phyloP scores from a whole-genome alignment of 805 yeast genomes.

The Kuraishia hungarica region DNA sequence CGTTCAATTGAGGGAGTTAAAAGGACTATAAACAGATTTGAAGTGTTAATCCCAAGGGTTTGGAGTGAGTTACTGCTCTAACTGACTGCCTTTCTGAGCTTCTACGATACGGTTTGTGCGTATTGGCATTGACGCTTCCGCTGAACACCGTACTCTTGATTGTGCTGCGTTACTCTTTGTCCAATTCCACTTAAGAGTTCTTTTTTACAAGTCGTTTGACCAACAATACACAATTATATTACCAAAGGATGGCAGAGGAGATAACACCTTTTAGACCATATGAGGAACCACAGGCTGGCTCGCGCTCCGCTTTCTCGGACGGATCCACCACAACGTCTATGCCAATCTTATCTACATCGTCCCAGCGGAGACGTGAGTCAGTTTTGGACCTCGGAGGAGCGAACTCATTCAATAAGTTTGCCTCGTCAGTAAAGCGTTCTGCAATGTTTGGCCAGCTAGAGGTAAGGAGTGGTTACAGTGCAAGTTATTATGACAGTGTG shows the following conservation, averaged over 20 bases:
- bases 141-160: too few species aligned
- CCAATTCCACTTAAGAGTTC: too few species aligned
- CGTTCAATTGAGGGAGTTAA: too few species aligned
- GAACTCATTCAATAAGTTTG: constrained; percentile 27
- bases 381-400: constrained; percentile 27
- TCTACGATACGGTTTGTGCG: too few species aligned
- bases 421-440: constrained; percentile 22
- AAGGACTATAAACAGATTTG: too few species aligned
- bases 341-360: background rate
- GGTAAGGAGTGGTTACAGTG: background rate
- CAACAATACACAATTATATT: background rate
- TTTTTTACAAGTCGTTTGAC: background rate
- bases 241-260: background rate
- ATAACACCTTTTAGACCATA: background rate
- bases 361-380: constrained; percentile 18
- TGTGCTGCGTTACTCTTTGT: too few species aligned
- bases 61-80: too few species aligned
- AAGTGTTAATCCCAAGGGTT: too few species aligned
- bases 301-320: background rate
- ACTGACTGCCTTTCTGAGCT: too few species aligned
- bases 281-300: background rate
- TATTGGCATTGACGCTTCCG: too few species aligned
- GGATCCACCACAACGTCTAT: background rate
- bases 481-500: background rate
- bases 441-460: constrained; percentile 13